Evolutionary conservation across 495 filamentous ascomycete genomes (phyloP).

Genomic region (Amniculicola lignicola): DNA sequence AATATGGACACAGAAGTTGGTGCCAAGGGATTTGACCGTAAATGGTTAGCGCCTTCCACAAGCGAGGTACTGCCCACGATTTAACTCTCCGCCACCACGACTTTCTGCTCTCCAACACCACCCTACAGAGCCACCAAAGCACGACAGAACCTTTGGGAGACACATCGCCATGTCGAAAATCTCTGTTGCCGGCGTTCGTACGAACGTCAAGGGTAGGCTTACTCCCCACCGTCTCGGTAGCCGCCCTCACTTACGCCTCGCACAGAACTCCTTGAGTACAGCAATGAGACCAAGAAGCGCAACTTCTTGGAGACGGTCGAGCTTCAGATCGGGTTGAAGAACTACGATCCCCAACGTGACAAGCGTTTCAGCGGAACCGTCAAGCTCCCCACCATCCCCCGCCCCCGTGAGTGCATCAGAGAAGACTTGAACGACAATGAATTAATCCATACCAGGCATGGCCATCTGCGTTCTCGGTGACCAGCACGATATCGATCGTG

Average conservation of each 20-base stretch:
- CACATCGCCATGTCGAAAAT: slow-evolving; percentile 51
- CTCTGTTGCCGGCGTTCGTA: slow-evolving; percentile 76
- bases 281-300: slow-evolving; percentile 95
- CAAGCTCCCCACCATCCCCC: slow-evolving; percentile 83
- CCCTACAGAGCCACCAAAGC: slow-evolving; percentile 33
- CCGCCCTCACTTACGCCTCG: neutral
- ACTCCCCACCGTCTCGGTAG: neutral
- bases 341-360: slow-evolving; percentile 99
- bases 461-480: slow-evolving; percentile 94
- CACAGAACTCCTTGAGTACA: slow-evolving; percentile 79
- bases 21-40: neutral
- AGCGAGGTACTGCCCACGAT: slow-evolving; percentile 2
- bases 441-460: too few relatives aligned
- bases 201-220: slow-evolving; percentile 63
- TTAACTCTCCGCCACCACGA: neutral
- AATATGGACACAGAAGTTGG: too few relatives aligned
- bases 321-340: slow-evolving; percentile 99
- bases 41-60: neutral
- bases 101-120: slow-evolving; percentile 7
- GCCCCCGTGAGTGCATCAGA: slow-evolving; percentile 70
- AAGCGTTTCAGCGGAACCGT: slow-evolving; percentile 99
- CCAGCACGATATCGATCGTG: slow-evolving; percentile 99
- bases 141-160: slow-evolving; percentile 56
- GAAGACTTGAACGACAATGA: too few relatives aligned
- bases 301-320: slow-evolving; percentile 97